Percentiles rank a stretch among this genome's conserved stretches.
phyloP scores from a whole-genome alignment of 208 protist genomes.

The Acanthamoeba lugdunensis region DNA sequence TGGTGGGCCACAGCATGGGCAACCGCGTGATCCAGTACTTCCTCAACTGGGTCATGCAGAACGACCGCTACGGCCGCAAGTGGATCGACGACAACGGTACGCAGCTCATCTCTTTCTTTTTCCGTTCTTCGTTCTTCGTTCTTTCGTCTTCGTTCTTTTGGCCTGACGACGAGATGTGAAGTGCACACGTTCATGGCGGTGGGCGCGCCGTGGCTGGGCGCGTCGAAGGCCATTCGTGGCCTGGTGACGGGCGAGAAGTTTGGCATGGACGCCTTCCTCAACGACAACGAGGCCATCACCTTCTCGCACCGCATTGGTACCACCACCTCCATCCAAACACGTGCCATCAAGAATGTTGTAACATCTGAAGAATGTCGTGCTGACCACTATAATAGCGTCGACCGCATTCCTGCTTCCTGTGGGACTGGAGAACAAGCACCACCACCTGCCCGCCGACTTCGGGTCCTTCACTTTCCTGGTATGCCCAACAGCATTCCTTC shows the following conservation, averaged over 20 bases:
- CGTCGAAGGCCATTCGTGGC: slow-evolving; percentile 63
- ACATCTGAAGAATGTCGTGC: background rate
- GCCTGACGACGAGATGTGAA: background rate
- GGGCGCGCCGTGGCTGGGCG: slow-evolving; percentile 67
- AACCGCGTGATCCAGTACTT: slow-evolving; percentile 73
- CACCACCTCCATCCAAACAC: background rate
- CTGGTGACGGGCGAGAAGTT: slow-evolving; percentile 56
- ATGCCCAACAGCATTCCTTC: background rate
- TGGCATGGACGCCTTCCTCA: slow-evolving; percentile 55
- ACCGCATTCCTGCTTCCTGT: slow-evolving; percentile 38
- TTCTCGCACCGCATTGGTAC: slow-evolving; percentile 59
- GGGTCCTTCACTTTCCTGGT: slow-evolving; percentile 1
- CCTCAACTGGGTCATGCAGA: slow-evolving; percentile 46
- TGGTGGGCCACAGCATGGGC: slow-evolving; percentile 70
- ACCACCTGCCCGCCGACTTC: background rate
- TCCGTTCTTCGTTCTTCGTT: background rate
- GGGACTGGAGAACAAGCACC: slow-evolving; percentile 15
- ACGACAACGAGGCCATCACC: slow-evolving; percentile 45
- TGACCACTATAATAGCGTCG: background rate
- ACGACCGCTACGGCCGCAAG: background rate
- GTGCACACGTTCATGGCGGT: slow-evolving; percentile 74
- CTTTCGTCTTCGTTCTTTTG: background rate
- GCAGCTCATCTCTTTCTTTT: background rate
- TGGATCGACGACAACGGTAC: slow-evolving; percentile 55
- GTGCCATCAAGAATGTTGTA: background rate